A percentile compares a stretch with the other conserved stretches of the same genome.
Conservation (phyloP, 768 basidiomycete species). For the Cystofilobasidium capitatum region DNA sequence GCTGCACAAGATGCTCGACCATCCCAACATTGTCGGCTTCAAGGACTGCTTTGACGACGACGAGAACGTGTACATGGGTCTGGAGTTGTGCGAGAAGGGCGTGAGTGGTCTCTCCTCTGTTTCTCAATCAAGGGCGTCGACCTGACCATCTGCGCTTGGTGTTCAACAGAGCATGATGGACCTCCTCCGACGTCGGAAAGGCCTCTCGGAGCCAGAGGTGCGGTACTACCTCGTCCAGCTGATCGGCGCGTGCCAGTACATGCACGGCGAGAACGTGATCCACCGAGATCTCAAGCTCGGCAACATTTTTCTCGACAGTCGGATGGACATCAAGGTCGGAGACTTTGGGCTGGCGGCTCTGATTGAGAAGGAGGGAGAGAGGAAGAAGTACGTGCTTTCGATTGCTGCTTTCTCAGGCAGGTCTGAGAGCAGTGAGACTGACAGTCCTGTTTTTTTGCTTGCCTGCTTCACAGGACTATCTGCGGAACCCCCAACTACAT, state of each 20-base stretch:
- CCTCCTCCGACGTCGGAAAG: constrained; percentile 72
- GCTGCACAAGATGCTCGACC: constrained; percentile 80
- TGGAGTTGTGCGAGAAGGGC: constrained; percentile 84
- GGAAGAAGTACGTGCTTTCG: constrained; percentile 61
- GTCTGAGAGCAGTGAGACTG: too few relatives aligned
- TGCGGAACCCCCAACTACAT: constrained; percentile 99
- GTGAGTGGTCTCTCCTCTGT: constrained; percentile 35
- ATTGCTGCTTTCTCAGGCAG: neutral
- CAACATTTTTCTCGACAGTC: constrained; percentile 78
- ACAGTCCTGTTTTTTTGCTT: neutral
- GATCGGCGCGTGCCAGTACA: constrained; percentile 91
- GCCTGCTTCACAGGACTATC: constrained; percentile 53
- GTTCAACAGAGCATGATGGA: constrained; percentile 42
- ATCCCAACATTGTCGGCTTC: constrained; percentile 87
- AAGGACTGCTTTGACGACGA: constrained; percentile 91
- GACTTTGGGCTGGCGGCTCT: constrained; percentile 96
- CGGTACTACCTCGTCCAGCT: constrained; percentile 90
- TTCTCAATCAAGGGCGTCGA: neutral
- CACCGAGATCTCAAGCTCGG: constrained; percentile 95
- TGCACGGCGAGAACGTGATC: constrained; percentile 94
- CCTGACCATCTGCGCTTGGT: neutral
- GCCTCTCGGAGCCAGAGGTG: constrained; percentile 83
- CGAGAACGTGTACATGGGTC: constrained; percentile 92
- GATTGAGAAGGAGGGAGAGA: constrained; percentile 88
- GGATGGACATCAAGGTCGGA: constrained; percentile 94